phyloP scores from a whole-genome alignment of 2,329 filamentous ascomycete species.

The Cladorrhinum sp. region DNA sequence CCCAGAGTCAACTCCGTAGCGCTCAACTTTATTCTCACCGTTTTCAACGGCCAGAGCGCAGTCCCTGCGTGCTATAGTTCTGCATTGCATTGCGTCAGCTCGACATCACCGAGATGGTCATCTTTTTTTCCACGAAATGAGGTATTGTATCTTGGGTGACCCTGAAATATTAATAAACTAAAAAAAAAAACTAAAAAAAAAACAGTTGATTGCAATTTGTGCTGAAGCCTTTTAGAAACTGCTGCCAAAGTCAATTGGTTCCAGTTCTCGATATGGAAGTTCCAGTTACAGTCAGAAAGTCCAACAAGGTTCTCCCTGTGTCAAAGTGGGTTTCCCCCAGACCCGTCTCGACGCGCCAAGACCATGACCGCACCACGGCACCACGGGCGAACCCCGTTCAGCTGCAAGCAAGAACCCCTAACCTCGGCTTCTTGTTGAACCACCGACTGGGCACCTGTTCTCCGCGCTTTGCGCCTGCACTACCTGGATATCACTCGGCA shows the following conservation, averaged over 20 bases:
- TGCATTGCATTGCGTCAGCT: not conserved
- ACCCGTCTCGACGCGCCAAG: not conserved
- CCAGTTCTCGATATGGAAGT: not conserved
- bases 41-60: not conserved
- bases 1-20: not conserved
- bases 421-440: not conserved
- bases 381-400: constrained; percentile 16
- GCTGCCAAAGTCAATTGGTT: no score
- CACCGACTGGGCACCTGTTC: not conserved
- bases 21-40: not conserved
- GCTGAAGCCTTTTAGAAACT: no score
- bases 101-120: not conserved
- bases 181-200: no score
- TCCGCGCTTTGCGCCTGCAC: not conserved
- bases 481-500: not conserved
- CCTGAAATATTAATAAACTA: not conserved
- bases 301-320: not conserved
- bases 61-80: not conserved
- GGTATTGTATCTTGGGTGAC: no score
- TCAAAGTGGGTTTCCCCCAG: not conserved
- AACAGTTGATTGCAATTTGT: no score
- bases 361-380: constrained; percentile 2
- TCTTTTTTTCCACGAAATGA: not conserved
- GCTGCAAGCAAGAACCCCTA: constrained; percentile 10
- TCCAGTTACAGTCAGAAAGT: not conserved